Evolutionary conservation across 148 eudicot species (phyloP), one percentile per base, ranked within the genome.

Genomic region (Rhododendron williamsianum): DNA sequence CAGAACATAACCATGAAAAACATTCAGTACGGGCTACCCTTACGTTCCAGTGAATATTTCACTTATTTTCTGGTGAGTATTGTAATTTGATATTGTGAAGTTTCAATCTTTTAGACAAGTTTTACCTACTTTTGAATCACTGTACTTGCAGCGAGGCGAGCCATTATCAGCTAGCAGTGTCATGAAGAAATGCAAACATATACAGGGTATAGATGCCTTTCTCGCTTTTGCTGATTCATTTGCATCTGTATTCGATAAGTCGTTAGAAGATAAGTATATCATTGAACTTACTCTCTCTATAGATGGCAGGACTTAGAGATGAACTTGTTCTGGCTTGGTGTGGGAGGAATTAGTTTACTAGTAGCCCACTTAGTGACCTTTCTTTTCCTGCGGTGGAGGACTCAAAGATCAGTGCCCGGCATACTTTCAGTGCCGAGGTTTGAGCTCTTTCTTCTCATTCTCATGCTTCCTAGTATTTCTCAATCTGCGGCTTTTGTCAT

Each of bases 241-340:
- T 19, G 41, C 16, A 84, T 30, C 15, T 52, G 38, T 1, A 30
- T 35, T 36, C 15, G 1, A 0, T 13, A 51, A 54, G 16, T 56
- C 27, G 2, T 56, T 19, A 81, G 36, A 15, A 19, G 18, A 54
- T 19, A 35, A 18, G 69, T 30, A 27, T 38, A 41, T 16, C 45
- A 48, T 49, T 81, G 27, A 60, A 54, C 41, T 58, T 41, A 18
- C 3, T 36, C 21, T 84, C 21, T 52, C 21, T 52, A 56, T 56
- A 84, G 86, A 11, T 84, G 86, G 86, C 73, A 52, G 86, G 82
- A 84, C 30, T 77, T 84, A 1, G 81, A 84, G 38, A 84, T 84
- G 82, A 76, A 84, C 74, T 76, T 84, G 52, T 84, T 84, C 81
- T 84, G 86, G 86, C 86, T 84, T 84, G 86, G 86, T 25, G 86